Evolutionary conservation across 176 grass and related monocot genomes (phyloP), one percentile per base, ranked within the genome.

Genomic region (Carex parvula): DNA sequence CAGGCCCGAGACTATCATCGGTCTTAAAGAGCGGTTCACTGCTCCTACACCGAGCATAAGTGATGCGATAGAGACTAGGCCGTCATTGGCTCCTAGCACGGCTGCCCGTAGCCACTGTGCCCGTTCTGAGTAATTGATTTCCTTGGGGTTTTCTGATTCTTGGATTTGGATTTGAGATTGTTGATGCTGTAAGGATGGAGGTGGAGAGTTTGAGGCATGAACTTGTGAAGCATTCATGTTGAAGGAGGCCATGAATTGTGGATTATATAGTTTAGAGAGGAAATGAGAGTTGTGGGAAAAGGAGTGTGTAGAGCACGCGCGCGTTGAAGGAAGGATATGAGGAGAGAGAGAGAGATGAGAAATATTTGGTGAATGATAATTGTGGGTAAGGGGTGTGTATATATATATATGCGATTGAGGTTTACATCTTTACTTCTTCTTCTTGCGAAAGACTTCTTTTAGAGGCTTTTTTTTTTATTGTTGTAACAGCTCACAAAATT

Each of bases 41-140:
- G 82, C 89, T 37, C 85, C 89, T 50, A 90, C 75, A 55, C 81
- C 89, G 52, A 90, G 22, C 85, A 82, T 87, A 15, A 90, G 75
- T 30, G 89, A 90, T 35, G 85, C 85, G 16, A 87, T 57, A 1
- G 88, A 90, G 24, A 90, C 88, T 2, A 90, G 73, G 12, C 89
- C 89, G 8, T 90, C 89, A 29, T 84, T 90, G 50, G 89, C 85
- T 22, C 89, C 89, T 26, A 90, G 74, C 35, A 87, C 85, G n/a
- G 89, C 89, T 57, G 89, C 85, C 20, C 89, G 89, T 2, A 90
- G 66, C 85, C 85, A 90, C 85, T 87, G 85, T 41, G 84, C 87
- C 12, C 79, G 58, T 10, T 41, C 59, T 11, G 66, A 64, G 79
- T 74, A 91, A 20, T 86, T 57, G 1, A 83, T 81, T 24, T 75